Base-by-base conservation (phyloP, 2,329 filamentous ascomycete genomes). In the Fusarium sp. region DNA sequence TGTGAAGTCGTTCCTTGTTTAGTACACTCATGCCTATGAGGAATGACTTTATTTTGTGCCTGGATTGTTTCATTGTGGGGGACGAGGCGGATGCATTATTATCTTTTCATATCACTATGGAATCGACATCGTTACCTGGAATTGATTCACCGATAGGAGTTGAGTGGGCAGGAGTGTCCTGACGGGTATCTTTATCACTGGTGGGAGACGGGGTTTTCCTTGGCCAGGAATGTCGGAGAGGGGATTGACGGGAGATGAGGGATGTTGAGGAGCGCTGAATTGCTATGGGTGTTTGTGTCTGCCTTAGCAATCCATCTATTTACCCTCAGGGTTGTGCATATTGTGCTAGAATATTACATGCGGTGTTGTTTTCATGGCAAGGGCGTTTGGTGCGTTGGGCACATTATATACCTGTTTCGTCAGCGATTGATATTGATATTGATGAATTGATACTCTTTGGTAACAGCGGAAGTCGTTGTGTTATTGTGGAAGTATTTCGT, bases 331-430 rank as follows among this genome's bases (percentile, higher is more conserved):
- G 54, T 59, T 63, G 52, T 71, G 60, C 51, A 46, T 63, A 17
- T 71, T 63, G 44, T 45, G 40, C 43, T 63, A 42, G 52, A 47
- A 56, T 42, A 47, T 61, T 40, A 66, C 63, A 57, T 48, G 58
- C 63, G 65, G 72, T 65, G 67, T 60, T 70, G 62, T 62, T 74
- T 68, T 76, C 73, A 77, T 76, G 71, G 76, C 75, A 78, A 70
- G 59, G 76, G 76, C 70, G 76, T 76, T 74, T 67, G 70, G 73
- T 76, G 64, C 74, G 70, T 67, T 67, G 70, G 65, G 69, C 72
- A 75, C 73, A 67, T 69, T 72, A 73, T 75, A 76, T 75, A 72
- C 73, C 70, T 77, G 71, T 67, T 56, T 57, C 60, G 42, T 52
- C 48, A 47, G 39, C 20, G 52, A 40, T 61, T 65, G 61, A 58